Conservation (phyloP, 352 stramenopile species). For the Globisporangium spinosum region DNA sequence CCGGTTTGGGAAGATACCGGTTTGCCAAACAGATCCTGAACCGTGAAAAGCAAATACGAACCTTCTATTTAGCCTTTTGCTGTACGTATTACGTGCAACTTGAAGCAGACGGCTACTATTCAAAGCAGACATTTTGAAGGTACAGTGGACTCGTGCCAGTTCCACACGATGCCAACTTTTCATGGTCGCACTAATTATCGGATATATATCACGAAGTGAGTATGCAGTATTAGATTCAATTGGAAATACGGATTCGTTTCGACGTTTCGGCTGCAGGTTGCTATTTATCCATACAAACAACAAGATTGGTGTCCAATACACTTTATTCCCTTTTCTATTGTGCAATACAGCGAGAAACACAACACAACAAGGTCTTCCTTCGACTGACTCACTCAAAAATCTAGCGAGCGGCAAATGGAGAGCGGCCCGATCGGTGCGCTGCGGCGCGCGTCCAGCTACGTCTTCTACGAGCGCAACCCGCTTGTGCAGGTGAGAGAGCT, state of each 20-base stretch:
- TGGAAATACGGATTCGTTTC: not conserved
- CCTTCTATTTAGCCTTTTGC: not conserved
- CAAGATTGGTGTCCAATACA: not conserved
- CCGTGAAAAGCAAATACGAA: not conserved
- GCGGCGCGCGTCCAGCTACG: slow-evolving; percentile 45
- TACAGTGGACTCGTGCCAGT: not conserved
- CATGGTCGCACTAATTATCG: too few species aligned
- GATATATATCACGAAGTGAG: not conserved
- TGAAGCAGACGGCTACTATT: not conserved
- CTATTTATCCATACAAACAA: not conserved
- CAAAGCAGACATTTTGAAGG: not conserved
- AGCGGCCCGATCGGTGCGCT: slow-evolving; percentile 24
- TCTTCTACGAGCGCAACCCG: slow-evolving; percentile 64
- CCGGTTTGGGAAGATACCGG: slow-evolving; percentile 12
- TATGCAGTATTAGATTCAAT: not conserved
- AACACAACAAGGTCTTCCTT: not conserved
- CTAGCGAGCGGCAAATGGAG: not conserved
- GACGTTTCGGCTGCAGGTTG: too few species aligned
- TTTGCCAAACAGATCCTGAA: slow-evolving; percentile 4
- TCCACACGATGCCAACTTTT: not conserved
- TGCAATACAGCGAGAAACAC: not conserved
- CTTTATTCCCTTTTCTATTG: not conserved
- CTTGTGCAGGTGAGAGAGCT: slow-evolving; percentile 48
- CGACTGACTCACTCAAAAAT: not conserved
- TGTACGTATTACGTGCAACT: not conserved